A percentile compares a stretch with the other conserved stretches of the same genome.
phyloP scores from a whole-genome alignment of 768 basidiomycete species.

The Termitomyces sp. region DNA sequence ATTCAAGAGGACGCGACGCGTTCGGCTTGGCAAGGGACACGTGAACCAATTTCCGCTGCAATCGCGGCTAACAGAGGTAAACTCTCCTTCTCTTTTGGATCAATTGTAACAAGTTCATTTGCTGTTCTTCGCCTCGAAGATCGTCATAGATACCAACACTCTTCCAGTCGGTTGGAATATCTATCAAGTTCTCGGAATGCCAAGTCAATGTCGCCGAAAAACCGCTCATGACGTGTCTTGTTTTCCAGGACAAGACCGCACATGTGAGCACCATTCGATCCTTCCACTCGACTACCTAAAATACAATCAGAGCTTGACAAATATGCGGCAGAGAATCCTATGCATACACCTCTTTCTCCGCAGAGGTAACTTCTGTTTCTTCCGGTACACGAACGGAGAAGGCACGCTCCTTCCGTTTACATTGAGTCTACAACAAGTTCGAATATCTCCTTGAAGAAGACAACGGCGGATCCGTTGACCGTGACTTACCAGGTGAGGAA shows the following conservation, averaged over 20 bases:
- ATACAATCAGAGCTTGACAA: neutral
- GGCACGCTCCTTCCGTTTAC: neutral
- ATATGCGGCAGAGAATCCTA: neutral
- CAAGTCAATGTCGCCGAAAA: neutral
- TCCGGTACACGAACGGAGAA: neutral
- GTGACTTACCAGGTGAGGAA: neutral
- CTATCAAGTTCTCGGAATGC: neutral
- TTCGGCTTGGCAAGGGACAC: slow-evolving; percentile 1
- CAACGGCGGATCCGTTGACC: neutral
- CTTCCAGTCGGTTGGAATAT: neutral
- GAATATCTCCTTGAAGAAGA: neutral
- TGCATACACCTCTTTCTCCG: neutral
- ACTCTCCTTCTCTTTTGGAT: neutral
- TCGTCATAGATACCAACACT: slow-evolving; percentile 4
- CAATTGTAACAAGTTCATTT: neutral
- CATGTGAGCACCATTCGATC: neutral
- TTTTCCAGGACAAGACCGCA: neutral
- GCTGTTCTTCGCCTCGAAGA: neutral
- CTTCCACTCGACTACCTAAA: neutral
- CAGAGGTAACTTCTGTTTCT: neutral
- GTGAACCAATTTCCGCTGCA: slow-evolving; percentile 8
- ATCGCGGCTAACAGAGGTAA: slow-evolving; percentile 10
- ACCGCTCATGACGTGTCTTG: neutral
- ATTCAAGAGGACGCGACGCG: neutral
- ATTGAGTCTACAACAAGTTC: neutral